Conservation (phyloP, 2,329 filamentous ascomycete genomes). For the Sclerotinia nivalis region DNA sequence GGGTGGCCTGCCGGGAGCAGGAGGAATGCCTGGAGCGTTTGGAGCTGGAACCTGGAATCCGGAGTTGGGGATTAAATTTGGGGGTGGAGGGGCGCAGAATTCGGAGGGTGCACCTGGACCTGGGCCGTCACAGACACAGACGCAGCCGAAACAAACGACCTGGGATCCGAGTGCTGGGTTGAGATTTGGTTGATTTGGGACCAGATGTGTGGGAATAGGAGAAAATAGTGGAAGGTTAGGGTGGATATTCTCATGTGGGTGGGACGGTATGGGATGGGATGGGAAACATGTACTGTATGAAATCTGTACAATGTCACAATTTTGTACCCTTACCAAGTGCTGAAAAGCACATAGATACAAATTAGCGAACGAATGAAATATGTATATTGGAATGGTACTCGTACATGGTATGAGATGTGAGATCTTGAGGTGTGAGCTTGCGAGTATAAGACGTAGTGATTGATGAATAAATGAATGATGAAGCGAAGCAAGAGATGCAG, state of each 20-base stretch:
- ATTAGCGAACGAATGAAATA: neutral
- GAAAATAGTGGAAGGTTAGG: neutral
- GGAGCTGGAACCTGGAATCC: slow-evolving; percentile 68
- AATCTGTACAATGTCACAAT: too few species aligned
- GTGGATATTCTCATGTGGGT: neutral
- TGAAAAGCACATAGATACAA: neutral
- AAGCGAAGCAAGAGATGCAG: too few species aligned
- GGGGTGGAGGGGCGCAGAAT: slow-evolving; percentile 40
- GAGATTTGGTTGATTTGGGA: slow-evolving; percentile 36
- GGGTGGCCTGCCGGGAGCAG: neutral
- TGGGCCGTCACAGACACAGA: neutral
- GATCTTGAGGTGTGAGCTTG: too few species aligned
- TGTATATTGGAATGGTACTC: too few species aligned
- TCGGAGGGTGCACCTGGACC: neutral
- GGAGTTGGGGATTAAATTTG: slow-evolving; percentile 78
- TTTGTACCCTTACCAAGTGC: too few species aligned
- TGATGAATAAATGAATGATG: too few species aligned
- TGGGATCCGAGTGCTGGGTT: slow-evolving; percentile 39
- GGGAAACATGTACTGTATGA: too few species aligned
- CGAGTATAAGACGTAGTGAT: too few species aligned
- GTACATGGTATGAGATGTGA: neutral
- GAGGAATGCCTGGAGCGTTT: neutral
- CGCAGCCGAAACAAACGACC: slow-evolving; percentile 25
- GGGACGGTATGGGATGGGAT: too few species aligned
- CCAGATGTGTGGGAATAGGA: neutral